Evolutionary conservation across 257 asterid genomes (phyloP).

Genomic region (Henckelia pumila): DNA sequence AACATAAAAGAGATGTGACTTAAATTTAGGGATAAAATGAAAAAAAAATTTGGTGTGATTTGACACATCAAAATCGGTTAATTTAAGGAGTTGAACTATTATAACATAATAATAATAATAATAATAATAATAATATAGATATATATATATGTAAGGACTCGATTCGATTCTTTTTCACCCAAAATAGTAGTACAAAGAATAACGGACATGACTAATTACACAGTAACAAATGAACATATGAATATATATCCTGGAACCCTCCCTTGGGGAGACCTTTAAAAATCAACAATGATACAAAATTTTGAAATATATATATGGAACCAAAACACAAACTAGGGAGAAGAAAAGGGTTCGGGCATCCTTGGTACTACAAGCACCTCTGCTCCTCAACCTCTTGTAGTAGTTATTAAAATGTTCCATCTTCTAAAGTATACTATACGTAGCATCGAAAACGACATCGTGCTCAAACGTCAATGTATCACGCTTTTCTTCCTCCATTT

Average conservation of each 20-base stretch:
- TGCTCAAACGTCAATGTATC: conserved; percentile 22
- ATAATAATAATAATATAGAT: too few relatives aligned
- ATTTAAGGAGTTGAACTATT: too few relatives aligned
- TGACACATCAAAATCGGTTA: too few relatives aligned
- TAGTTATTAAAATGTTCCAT: conserved; percentile 21
- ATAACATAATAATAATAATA: too few relatives aligned
- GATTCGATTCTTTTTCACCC: too few relatives aligned
- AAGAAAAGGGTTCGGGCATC: conserved; percentile 43
- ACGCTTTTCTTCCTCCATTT: conserved; percentile 57
- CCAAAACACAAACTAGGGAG: not conserved
- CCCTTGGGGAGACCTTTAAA: conserved; percentile 34
- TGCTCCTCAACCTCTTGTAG: conserved; percentile 43
- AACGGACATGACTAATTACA: not conserved
- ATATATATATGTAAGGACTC: too few relatives aligned
- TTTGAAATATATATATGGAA: not conserved
- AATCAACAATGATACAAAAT: conserved; percentile 1
- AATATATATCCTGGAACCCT: conserved; percentile 15
- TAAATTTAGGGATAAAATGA: too few relatives aligned
- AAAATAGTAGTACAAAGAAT: not conserved
- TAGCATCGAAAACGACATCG: not conserved
- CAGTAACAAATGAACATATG: conserved; percentile 31
- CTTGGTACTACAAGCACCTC: conserved; percentile 59
- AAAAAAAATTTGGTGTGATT: too few relatives aligned
- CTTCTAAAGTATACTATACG: conserved; percentile 23
- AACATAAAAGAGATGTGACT: too few relatives aligned